Evolutionary conservation across 129 eudicot genomes (phyloP).

Genomic region (Solidago caesia): DNA sequence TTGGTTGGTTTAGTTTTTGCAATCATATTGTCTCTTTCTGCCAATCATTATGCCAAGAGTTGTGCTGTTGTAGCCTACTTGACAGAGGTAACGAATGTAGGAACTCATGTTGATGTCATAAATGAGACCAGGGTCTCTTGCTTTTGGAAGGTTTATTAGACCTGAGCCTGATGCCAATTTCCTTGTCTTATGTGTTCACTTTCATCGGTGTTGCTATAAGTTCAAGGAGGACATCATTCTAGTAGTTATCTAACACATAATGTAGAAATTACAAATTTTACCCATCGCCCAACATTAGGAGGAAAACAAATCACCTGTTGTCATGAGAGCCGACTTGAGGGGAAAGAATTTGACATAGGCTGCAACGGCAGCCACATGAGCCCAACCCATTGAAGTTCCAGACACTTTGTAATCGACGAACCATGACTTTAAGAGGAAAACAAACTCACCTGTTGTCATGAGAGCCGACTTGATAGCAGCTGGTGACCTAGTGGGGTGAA

Average conservation of each 20-base stretch:
- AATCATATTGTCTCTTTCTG: constrained; percentile 34
- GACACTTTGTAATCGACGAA: not conserved
- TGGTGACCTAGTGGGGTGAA: constrained; percentile 81
- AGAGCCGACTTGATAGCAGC: constrained; percentile 91
- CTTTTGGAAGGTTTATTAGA: constrained; percentile 57
- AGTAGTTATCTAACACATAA: not conserved
- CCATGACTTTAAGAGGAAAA: not conserved
- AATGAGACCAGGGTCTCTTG: constrained; percentile 71
- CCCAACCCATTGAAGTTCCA: no score
- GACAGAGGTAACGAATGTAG: constrained; percentile 70
- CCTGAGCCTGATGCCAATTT: constrained; percentile 72
- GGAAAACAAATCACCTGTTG: no score
- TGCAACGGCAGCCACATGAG: no score
- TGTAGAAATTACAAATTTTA: not conserved
- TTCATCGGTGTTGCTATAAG: constrained; percentile 58
- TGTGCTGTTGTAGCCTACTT: constrained; percentile 60
- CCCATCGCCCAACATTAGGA: not conserved
- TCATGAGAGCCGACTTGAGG: no score
- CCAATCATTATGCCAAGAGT: constrained; percentile 50
- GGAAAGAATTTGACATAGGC: no score
- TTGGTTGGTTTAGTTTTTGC: constrained; percentile 42
- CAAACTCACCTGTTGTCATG: constrained; percentile 74
- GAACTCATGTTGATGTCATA: constrained; percentile 48
- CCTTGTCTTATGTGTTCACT: constrained; percentile 44
- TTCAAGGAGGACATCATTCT: not conserved